Evolutionary conservation across 306 rosid species (phyloP).

Genomic region (Oemleria cerasiformis): DNA sequence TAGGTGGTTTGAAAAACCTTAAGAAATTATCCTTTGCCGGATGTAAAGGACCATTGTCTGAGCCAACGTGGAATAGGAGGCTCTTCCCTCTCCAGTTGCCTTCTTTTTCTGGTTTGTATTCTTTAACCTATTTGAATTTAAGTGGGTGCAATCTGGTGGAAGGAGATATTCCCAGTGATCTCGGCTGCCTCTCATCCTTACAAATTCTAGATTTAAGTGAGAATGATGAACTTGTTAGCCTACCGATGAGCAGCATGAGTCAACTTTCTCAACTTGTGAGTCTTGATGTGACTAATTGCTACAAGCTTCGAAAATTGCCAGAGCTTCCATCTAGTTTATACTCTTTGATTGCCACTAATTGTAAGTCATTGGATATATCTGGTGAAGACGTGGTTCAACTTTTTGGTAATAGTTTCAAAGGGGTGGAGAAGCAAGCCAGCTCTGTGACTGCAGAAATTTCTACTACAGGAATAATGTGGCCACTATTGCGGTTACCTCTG

Average conservation of each 20-base stretch:
- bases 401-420: no score
- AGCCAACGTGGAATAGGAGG: not conserved
- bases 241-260: not conserved
- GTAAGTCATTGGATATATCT: not conserved
- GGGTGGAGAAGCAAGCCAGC: no score
- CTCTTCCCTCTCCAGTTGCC: not conserved
- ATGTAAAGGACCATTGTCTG: not conserved
- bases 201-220: not conserved
- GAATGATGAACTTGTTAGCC: not conserved
- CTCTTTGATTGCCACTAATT: fast-evolving
- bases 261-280: not conserved
- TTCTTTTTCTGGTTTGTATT: not conserved
- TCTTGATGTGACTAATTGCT: not conserved
- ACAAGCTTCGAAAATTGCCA: not conserved
- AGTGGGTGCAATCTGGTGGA: not conserved
- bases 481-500: no score
- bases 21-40: not conserved
- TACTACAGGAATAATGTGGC: no score
- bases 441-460: no score
- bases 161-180: not conserved
- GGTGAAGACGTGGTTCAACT: not conserved
- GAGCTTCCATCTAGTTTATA: not conserved
- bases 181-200: not conserved
- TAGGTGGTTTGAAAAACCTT: not conserved
- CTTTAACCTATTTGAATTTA: not conserved